Evolutionary conservation across 2,329 filamentous ascomycete species (phyloP).

Genomic region (Zelopaecilomyces penicillatus): DNA sequence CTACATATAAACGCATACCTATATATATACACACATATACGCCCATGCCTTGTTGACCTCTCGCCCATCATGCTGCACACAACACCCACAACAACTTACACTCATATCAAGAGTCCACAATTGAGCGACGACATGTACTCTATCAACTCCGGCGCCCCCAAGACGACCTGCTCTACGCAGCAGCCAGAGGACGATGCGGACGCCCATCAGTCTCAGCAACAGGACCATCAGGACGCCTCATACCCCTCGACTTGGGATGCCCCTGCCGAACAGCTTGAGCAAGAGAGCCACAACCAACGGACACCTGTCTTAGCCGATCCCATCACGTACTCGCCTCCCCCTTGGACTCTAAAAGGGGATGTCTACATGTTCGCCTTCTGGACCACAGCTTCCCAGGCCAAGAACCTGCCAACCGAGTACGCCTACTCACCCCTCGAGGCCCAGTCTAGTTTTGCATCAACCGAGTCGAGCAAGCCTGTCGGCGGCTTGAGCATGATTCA

Average conservation of each 20-base stretch:
- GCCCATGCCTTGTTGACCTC: no score
- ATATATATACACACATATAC: no score
- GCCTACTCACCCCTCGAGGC: constrained; percentile 41
- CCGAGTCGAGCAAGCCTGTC: constrained; percentile 21
- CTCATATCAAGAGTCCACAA: no score
- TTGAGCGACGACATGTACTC: no score
- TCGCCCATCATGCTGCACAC: no score
- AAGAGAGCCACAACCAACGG: background rate
- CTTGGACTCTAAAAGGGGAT: constrained; percentile 38
- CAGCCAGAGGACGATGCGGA: no score
- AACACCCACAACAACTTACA: no score
- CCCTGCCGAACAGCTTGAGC: background rate
- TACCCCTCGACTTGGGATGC: background rate
- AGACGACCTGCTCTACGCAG: no score
- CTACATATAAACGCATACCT: no score
- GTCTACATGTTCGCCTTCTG: constrained; percentile 37
- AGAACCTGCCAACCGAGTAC: constrained; percentile 23
- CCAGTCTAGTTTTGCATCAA: constrained; percentile 27
- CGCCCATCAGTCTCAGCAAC: no score
- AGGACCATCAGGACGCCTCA: no score
- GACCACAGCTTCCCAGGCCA: constrained; percentile 21
- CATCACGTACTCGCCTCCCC: constrained; percentile 21
- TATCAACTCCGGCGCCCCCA: no score
- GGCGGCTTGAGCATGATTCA: constrained; percentile 42
- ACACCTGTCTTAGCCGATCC: constrained; percentile 2